Percentiles rank a stretch among this genome's conserved stretches.
Evolutionary conservation across 2,329 filamentous ascomycete species (phyloP).

Genomic region (Colletotrichum sansevieriae): DNA sequence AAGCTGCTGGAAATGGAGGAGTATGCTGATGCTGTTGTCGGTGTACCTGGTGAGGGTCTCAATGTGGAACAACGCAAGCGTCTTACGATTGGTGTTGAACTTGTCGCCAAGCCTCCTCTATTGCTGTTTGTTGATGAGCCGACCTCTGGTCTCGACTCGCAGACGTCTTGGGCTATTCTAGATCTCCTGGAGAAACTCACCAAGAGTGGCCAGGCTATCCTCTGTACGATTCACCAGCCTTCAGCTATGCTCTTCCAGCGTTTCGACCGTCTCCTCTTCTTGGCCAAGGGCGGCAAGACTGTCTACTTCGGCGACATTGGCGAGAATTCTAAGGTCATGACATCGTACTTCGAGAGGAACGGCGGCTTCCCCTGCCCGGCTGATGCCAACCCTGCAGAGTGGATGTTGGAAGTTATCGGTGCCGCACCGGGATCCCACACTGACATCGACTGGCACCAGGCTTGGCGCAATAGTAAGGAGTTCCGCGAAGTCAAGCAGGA

Average conservation of each 20-base stretch:
- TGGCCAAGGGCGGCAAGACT: conserved; percentile 80
- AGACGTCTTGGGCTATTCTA: conserved; percentile 93
- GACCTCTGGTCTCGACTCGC: conserved; percentile 92
- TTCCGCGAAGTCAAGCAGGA: conserved; percentile 68
- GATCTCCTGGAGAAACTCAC: conserved; percentile 90
- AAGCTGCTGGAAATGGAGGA: conserved; percentile 90
- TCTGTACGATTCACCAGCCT: conserved; percentile 99
- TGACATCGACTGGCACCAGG: conserved; percentile 74
- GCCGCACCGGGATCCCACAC: conserved; percentile 74
- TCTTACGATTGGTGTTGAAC: conserved; percentile 94
- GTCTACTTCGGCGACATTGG: conserved; percentile 88
- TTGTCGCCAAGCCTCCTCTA: conserved; percentile 90
- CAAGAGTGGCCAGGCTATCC: conserved; percentile 88
- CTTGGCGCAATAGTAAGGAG: conserved; percentile 72
- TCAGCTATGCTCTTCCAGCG: conserved; percentile 94
- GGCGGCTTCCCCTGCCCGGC: conserved; percentile 74
- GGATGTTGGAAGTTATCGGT: conserved; percentile 76
- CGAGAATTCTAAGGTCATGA: conserved; percentile 75
- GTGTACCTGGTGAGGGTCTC: conserved; percentile 88
- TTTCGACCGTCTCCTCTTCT: conserved; percentile 85
- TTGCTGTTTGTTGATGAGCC: conserved; percentile 95
- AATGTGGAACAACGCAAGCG: conserved; percentile 80
- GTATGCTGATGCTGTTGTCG: conserved; percentile 91
- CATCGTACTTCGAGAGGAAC: conserved; percentile 81
- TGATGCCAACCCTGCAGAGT: conserved; percentile 84